A percentile compares a stretch with the other conserved stretches of the same genome.
Evolutionary conservation across 2,329 filamentous ascomycete species (phyloP).

Genomic region (Diaporthe sp.): DNA sequence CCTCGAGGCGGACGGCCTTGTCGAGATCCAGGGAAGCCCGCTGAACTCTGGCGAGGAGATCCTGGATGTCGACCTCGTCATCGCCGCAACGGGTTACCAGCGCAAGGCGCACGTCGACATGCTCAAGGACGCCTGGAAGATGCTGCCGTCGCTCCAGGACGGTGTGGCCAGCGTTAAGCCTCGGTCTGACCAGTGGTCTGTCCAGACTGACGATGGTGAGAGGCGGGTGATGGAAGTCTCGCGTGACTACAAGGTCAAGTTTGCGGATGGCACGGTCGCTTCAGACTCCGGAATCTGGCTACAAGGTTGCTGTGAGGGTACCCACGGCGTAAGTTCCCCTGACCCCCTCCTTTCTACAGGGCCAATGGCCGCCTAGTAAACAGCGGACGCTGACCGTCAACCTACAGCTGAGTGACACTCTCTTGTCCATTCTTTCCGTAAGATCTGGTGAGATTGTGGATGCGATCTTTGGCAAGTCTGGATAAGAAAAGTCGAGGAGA

Average conservation of each 20-base stretch:
- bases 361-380: not conserved
- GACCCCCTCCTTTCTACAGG: not conserved
- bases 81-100: slow-evolving; percentile 89
- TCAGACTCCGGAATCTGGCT: slow-evolving; percentile 85
- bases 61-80: slow-evolving; percentile 81
- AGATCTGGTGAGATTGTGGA: slow-evolving; percentile 82
- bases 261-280: slow-evolving; percentile 75
- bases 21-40: slow-evolving; percentile 35
- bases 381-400: slow-evolving; percentile 37
- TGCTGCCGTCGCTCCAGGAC: slow-evolving; percentile 66
- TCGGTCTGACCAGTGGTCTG: slow-evolving; percentile 29
- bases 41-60: slow-evolving; percentile 59
- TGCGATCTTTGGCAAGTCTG: slow-evolving; percentile 70
- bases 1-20: slow-evolving; percentile 45
- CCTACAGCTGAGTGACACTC: slow-evolving; percentile 78
- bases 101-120: slow-evolving; percentile 83
- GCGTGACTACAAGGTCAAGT: slow-evolving; percentile 83
- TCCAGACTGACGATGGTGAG: slow-evolving; percentile 34
- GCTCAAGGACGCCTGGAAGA: slow-evolving; percentile 71
- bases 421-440: slow-evolving; percentile 81
- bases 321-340: slow-evolving; percentile 80
- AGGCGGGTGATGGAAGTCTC: slow-evolving; percentile 70
- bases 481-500: slow-evolving; percentile 21
- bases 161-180: slow-evolving; percentile 35
- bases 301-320: slow-evolving; percentile 93